phyloP scores from a whole-genome alignment of 2,329 filamentous ascomycete genomes.

The Aspergillus sp. region DNA sequence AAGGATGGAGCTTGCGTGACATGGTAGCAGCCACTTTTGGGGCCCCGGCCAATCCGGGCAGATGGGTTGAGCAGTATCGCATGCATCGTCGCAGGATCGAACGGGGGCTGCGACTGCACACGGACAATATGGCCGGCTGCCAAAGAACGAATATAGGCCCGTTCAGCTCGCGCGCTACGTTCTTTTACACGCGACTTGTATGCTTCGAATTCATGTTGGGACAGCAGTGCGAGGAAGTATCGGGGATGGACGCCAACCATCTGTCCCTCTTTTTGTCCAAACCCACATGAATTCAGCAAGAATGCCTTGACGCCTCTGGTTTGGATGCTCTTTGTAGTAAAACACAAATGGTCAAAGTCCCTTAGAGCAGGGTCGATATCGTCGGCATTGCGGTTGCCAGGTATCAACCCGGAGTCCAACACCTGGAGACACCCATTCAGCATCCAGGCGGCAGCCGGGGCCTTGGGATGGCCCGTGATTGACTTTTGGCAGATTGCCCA shows the following conservation, averaged over 20 bases:
- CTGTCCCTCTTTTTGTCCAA: conserved; percentile 6
- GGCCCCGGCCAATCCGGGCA: background rate
- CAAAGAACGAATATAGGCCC: background rate
- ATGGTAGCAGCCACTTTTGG: background rate
- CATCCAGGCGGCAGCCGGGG: conserved; percentile 97
- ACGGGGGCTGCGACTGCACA: background rate
- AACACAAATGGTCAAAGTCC: conserved; percentile 71
- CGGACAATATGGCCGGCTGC: background rate
- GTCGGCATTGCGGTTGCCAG: conserved; percentile 93
- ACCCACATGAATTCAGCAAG: conserved; percentile 3
- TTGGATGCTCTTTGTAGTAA: background rate
- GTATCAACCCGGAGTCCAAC: conserved; percentile 84
- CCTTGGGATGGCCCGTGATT: conserved; percentile 94
- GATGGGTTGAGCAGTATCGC: background rate
- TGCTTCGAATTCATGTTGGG: background rate
- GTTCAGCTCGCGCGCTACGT: background rate
- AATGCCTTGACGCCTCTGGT: background rate
- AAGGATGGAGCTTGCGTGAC: background rate
- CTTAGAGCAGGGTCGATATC: conserved; percentile 93
- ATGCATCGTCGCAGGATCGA: background rate
- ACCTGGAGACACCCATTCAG: conserved; percentile 94
- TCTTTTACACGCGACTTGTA: background rate
- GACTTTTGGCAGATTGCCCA: conserved; percentile 98
- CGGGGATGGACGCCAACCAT: conserved; percentile 2
- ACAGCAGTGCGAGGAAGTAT: conserved; percentile 2